A percentile compares a stretch with the other conserved stretches of the same genome.
These are phyloP conservation scores for Diplodia corticola DNA, from an alignment of 2,329 filamentous ascomycete genomes.

Conservation along the genomic window DNA sequence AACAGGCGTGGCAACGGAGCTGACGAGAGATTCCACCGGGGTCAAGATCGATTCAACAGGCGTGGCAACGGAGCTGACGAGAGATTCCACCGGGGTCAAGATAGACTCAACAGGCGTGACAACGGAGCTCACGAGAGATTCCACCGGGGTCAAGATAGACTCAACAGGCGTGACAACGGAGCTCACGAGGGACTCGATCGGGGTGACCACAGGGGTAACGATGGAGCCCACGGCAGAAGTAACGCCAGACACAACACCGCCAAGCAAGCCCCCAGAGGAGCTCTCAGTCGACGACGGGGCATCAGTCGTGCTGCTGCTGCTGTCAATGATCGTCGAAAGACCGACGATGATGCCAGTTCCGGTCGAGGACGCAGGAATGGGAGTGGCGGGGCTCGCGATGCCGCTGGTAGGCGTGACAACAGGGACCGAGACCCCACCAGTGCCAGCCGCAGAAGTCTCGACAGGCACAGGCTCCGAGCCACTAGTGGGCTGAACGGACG, in stretches of 20 bases:
- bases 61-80: too few species aligned
- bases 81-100: background rate
- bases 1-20: too few species aligned
- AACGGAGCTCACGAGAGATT: background rate
- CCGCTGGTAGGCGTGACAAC: constrained; percentile 17
- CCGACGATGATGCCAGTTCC: constrained; percentile 35
- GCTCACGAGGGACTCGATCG: constrained; percentile 2
- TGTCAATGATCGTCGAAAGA: constrained; percentile 33
- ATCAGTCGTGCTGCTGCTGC: constrained; percentile 21
- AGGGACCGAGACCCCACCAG: constrained; percentile 17
- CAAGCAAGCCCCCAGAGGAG: constrained; percentile 3
- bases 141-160: background rate
- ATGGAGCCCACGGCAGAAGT: constrained; percentile 10
- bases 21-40: too few species aligned
- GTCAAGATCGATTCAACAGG: background rate
- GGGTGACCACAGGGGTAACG: background rate
- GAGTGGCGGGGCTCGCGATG: background rate
- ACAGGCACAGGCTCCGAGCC: constrained; percentile 28
- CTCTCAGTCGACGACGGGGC: constrained; percentile 13
- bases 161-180: background rate
- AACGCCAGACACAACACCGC: constrained; percentile 15
- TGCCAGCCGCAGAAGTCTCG: constrained; percentile 19
- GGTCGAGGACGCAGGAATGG: constrained; percentile 3
- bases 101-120: background rate
- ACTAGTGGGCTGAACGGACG: constrained; percentile 13